Evolutionary conservation across 2,329 filamentous ascomycete species (phyloP), one percentile per base, ranked within the genome.

Genomic region (Celoporthe dispersa): DNA sequence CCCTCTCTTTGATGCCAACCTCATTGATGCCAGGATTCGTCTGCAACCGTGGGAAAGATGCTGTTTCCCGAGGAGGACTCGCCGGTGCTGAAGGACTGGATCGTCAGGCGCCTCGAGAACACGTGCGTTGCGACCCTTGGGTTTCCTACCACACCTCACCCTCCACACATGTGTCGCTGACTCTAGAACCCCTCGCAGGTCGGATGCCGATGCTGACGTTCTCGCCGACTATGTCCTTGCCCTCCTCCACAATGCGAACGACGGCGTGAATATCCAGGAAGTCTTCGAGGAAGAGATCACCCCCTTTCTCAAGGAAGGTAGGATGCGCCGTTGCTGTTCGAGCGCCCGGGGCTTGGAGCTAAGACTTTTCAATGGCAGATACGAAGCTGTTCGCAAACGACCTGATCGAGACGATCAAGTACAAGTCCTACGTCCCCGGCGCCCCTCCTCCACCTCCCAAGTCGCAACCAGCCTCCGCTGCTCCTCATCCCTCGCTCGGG

Each of bases 191-290:
- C 11, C 14, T 28, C 63, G 37, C 73, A 93, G 92, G 67, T 93
- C 91, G 37, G 92, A 94, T 76, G 92, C 92, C 65, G 93, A 96
- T 78, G 88, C 90, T 41, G 92, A 94, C 76, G 92, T 95, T 6
- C 88, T 96, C 3, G 92, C 92, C 62, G 93, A 96, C 75, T 96
- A 94, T 78, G 91, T 95, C n/a, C 85, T 94, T 72, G 92, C 92
- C 8, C 86, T 96, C 28, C 82, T 95, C 61, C 87, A 88, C 68
- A 90, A 92, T 72, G 91, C 94, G 73, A 91, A 90, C 72, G 84
- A 88, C 65, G 82, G 86, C 55, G 84, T 85, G n/a, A 84, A 87
- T 28, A 89, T 94, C 67, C 87, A 89, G 76, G 83, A 86, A 75
- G 87, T 91, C 66, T 94, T 91, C 79, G 85, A 92, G 76, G 84